A percentile compares a stretch with the other conserved stretches of the same genome.
phyloP scores from a whole-genome alignment of 768 basidiomycete species.

The Pleurotus cornucopiae region DNA sequence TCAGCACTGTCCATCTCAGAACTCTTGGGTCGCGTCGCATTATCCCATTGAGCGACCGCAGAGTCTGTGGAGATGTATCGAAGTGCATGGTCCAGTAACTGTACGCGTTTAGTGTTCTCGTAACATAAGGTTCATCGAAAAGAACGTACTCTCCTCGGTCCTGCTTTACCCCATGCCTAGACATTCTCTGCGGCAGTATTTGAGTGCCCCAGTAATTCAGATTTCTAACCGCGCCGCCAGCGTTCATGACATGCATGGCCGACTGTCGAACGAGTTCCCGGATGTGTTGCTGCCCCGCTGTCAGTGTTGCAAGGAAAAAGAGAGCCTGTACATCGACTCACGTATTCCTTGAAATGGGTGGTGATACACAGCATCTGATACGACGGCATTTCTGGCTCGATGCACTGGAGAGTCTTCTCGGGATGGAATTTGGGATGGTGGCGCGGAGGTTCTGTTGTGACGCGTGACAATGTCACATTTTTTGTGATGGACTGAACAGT shows the following conservation, averaged over 20 bases:
- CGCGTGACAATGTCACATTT: too few species aligned
- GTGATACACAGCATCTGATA: slow-evolving; percentile 87
- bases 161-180: slow-evolving; percentile 52
- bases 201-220: slow-evolving; percentile 73
- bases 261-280: slow-evolving; percentile 70
- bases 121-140: background rate
- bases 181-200: slow-evolving; percentile 73
- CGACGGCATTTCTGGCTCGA: slow-evolving; percentile 61
- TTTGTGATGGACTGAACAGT: too few species aligned
- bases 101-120: background rate
- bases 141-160: slow-evolving; percentile 70
- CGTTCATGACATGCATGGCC: slow-evolving; percentile 65
- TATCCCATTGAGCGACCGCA: slow-evolving; percentile 59
- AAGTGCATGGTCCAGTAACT: slow-evolving; percentile 94
- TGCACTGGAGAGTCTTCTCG: too few species aligned
- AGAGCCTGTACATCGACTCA: slow-evolving; percentile 27
- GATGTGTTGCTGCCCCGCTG: slow-evolving; percentile 57
- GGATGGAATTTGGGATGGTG: too few species aligned
- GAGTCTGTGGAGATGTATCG: slow-evolving; percentile 73
- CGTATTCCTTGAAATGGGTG: slow-evolving; percentile 70
- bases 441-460: too few species aligned
- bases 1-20: slow-evolving; percentile 76
- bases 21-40: slow-evolving; percentile 81
- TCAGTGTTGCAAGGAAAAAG: background rate
- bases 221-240: slow-evolving; percentile 79